Percentiles rank a stretch among this genome's conserved stretches.
Evolutionary conservation across 768 basidiomycete species (phyloP).

Genomic region (Antrodiella citrinella): DNA sequence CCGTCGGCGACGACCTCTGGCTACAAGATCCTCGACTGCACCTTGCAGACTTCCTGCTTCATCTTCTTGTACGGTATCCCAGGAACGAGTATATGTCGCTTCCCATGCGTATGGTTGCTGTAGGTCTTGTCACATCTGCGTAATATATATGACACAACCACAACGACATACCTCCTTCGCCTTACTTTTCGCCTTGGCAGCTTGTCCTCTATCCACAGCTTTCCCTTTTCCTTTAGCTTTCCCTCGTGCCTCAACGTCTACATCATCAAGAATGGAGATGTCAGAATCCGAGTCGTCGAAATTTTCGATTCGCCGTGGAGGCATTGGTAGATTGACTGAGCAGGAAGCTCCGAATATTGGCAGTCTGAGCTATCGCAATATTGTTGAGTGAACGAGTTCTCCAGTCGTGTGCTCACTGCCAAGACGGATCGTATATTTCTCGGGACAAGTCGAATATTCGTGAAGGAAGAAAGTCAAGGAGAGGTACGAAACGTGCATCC

Average conservation of each 20-base stretch:
- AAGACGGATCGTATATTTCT: no score
- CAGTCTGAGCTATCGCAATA: no score
- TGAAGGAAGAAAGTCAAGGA: no score
- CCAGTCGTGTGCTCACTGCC: no score
- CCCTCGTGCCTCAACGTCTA: slow-evolving; percentile 21
- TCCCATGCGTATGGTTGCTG: slow-evolving; percentile 94
- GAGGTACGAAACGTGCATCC: no score
- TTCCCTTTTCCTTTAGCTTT: slow-evolving; percentile 44
- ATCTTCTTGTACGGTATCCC: slow-evolving; percentile 97
- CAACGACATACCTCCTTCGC: slow-evolving; percentile 37
- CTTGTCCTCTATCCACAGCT: slow-evolving; percentile 40
- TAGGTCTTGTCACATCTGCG: slow-evolving; percentile 6
- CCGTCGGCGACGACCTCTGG: slow-evolving; percentile 80
- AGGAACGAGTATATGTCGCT: slow-evolving; percentile 86
- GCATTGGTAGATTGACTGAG: no score
- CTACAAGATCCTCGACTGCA: slow-evolving; percentile 85
- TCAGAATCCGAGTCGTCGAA: slow-evolving; percentile 63
- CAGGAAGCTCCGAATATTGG: no score
- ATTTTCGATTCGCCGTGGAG: slow-evolving; percentile 15
- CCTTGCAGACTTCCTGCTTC: slow-evolving; percentile 85
- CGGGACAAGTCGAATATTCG: no score
- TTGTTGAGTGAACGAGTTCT: no score
- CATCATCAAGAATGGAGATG: slow-evolving; percentile 51
- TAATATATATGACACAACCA: slow-evolving; percentile 2
- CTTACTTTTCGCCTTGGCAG: slow-evolving; percentile 49